Percentiles rank a stretch among this genome's conserved stretches.
Evolutionary conservation across 2,329 filamentous ascomycete species (phyloP).

Genomic region (Ophiosphaerella korrae): DNA sequence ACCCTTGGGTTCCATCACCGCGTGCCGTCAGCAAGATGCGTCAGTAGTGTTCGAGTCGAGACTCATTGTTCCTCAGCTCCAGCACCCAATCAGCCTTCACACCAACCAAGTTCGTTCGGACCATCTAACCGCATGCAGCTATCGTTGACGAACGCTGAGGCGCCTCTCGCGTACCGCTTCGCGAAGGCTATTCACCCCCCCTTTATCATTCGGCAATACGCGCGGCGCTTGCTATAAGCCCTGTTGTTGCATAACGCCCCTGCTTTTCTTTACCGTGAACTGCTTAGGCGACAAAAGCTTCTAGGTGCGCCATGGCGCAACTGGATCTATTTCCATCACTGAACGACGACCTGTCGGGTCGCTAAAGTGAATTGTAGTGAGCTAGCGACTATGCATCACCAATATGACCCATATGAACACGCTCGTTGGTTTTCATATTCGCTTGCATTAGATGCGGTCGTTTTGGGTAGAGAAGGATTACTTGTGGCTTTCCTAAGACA

Average conservation of each 20-base stretch:
- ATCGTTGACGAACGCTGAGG: conserved; percentile 38
- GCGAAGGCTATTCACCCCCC: conserved; percentile 9
- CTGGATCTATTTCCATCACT: conserved; percentile 16
- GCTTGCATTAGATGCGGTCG: conserved; percentile 16
- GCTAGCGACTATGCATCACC: conserved; percentile 6
- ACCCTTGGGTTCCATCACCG: conserved; percentile 30
- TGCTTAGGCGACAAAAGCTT: conserved; percentile 22
- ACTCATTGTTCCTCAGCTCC: conserved; percentile 7
- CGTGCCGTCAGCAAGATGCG: conserved; percentile 30
- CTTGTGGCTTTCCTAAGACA: conserved; percentile 7
- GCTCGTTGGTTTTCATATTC: conserved; percentile 13
- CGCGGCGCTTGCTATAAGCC: conserved; percentile 21
- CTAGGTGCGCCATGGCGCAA: conserved; percentile 17
- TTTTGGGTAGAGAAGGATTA: conserved; percentile 24
- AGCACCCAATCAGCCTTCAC: conserved; percentile 32
- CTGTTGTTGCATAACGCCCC: conserved; percentile 21
- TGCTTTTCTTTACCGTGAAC: conserved; percentile 20
- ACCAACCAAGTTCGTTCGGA: conserved; percentile 28
- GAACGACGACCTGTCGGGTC: conserved; percentile 2
- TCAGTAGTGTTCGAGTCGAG: conserved; percentile 8
- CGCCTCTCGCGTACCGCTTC: conserved; percentile 30
- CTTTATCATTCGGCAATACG: conserved; percentile 15
- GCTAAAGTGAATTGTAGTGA: conserved; percentile 14
- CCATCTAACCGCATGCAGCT: conserved; percentile 29
- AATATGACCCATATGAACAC: conserved; percentile 9